Evolutionary conservation across 208 protist species (phyloP), one percentile per base, ranked within the genome.

Genomic region (Naegleria lovaniensis): DNA sequence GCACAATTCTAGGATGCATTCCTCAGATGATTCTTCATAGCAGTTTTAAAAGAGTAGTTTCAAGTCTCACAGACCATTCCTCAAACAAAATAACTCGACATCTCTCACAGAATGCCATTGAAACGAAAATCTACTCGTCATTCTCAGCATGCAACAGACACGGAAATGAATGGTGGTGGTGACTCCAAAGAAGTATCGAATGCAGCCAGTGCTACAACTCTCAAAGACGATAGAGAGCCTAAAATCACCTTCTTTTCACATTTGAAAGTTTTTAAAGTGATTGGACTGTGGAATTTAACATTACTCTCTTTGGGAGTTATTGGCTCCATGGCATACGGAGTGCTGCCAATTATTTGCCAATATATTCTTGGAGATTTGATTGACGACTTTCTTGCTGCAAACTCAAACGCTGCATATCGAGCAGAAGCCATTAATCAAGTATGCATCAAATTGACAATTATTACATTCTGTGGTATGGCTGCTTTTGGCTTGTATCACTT

Each of bases 341-440:
- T 84, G 33, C 5, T 84, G 11, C 76, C 76, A 84, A 36, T 84
- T 84, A 40, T 84, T 41, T 19, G 16, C 1, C 11, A 41, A 38
- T 84, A 41, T 39, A 33, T 84, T 41, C 76, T 84, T 40, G 76
- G 76, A 84, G 76, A 84, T 84, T 84, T 84, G 33, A 84, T 84
- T 29, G 22, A 67, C 19, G 22, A 15, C 4, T 67, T 67, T 67
- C 11, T 29, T 67, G 22, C 11, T 67, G 55, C 55, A 2, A 67
- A 67, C 19, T 29, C 19, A 29, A 67, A 67, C 22, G 19, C 11
- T 29, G 55, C 11, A 22, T 29, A 29, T 15, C 22, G 11, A 19
- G 55, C 19, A 15, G 55, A 67, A 67, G 22, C 19, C 19, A 29
- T 67, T 3, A 29, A 67, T 67, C 55, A 67, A 67, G 55, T 67